Conservation (phyloP, 257 asterid genomes). For the Solanum chiquidenum region DNA sequence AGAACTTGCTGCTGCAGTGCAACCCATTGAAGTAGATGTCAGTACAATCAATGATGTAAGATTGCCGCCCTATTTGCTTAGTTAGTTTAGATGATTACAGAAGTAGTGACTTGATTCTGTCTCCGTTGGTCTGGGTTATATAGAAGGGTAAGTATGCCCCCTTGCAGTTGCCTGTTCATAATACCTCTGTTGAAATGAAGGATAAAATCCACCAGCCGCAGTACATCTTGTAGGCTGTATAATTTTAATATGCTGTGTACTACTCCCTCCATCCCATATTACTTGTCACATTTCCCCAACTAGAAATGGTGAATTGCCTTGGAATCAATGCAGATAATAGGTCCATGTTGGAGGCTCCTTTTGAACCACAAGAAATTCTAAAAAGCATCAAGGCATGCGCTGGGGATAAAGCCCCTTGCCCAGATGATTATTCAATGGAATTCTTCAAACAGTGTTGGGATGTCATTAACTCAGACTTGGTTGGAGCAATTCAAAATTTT, state of each 20-base stretch:
- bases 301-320: too few species aligned
- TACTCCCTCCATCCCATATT: slow-evolving; percentile 21
- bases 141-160: background rate
- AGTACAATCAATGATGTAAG: slow-evolving; percentile 64
- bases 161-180: background rate
- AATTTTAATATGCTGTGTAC: background rate
- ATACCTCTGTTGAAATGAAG: background rate
- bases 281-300: background rate
- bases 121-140: background rate
- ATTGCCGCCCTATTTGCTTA: background rate
- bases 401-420: too few species aligned
- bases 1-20: slow-evolving; percentile 85
- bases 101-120: background rate
- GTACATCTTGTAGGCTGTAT: background rate
- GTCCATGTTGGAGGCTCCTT: too few species aligned
- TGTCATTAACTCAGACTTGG: too few species aligned
- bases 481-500: too few species aligned
- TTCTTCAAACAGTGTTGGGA: too few species aligned
- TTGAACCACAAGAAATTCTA: too few species aligned
- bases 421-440: too few species aligned
- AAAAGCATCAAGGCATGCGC: too few species aligned
- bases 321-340: too few species aligned
- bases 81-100: background rate
- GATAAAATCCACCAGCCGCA: background rate
- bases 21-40: slow-evolving; percentile 62